Percentiles rank a stretch among this genome's conserved stretches.
Evolutionary conservation across 1,139 yeast genomes (phyloP).

Genomic region (Spathaspora sp.): DNA sequence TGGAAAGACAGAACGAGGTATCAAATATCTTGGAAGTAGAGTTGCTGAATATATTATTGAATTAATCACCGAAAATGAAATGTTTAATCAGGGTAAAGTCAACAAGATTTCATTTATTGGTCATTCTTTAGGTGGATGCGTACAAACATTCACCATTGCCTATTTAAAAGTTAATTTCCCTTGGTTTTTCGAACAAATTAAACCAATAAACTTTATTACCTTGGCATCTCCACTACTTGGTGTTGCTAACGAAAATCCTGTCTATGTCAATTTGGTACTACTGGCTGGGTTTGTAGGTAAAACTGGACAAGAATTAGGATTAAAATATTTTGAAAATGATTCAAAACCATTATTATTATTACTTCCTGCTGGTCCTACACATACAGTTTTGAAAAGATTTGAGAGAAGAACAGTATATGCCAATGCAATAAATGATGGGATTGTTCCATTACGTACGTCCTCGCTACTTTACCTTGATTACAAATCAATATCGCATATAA

Average conservation of each 20-base stretch:
- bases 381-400: slow-evolving; percentile 61
- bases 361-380: slow-evolving; percentile 82
- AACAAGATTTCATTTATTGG: slow-evolving; percentile 79
- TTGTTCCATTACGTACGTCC: slow-evolving; percentile 88
- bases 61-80: slow-evolving; percentile 45
- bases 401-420: slow-evolving; percentile 74
- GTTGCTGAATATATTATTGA: slow-evolving; percentile 75
- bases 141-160: slow-evolving; percentile 89
- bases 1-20: slow-evolving; percentile 88
- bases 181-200: slow-evolving; percentile 60
- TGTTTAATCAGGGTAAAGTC: slow-evolving; percentile 36
- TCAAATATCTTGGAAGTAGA: slow-evolving; percentile 80
- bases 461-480: slow-evolving; percentile 72
- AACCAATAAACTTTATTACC: slow-evolving; percentile 81
- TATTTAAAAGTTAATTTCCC: slow-evolving; percentile 66
- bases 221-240: slow-evolving; percentile 91
- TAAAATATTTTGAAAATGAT: slow-evolving; percentile 40
- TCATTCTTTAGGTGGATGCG: slow-evolving; percentile 90
- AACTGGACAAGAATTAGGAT: slow-evolving; percentile 89
- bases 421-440: slow-evolving; percentile 83
- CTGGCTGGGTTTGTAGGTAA: slow-evolving; percentile 90
- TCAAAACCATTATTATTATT: slow-evolving; percentile 66
- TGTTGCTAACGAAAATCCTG: slow-evolving; percentile 80
- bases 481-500: slow-evolving; percentile 47
- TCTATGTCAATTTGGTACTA: slow-evolving; percentile 78